Percentiles rank a stretch among this genome's conserved stretches.
Conservation (phyloP, 163 green algal genomes). For the Chloromonas sp. region DNA sequence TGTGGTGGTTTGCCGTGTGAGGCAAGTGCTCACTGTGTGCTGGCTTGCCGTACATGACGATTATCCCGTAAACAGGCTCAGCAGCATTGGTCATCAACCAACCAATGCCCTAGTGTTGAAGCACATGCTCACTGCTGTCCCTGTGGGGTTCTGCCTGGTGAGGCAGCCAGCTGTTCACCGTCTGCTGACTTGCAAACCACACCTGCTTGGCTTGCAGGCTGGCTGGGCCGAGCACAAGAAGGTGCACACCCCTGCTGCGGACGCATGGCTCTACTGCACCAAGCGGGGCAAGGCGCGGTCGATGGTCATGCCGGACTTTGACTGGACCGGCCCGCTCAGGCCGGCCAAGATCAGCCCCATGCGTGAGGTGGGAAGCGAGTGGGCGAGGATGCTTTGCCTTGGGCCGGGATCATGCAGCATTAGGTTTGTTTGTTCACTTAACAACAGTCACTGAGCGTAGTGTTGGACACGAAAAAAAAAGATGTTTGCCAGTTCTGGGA, state of each 20-base stretch:
- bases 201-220: conserved; percentile 26
- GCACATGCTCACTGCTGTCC: no score
- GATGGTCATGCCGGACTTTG: conserved; percentile 59
- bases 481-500: neutral
- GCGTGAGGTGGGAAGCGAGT: conserved; percentile 35
- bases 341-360: conserved; percentile 57
- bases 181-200: no score
- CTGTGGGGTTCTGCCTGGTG: no score
- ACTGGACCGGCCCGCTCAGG: conserved; percentile 75
- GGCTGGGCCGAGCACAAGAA: conserved; percentile 83
- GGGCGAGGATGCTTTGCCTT: neutral
- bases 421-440: neutral
- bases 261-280: conserved; percentile 65
- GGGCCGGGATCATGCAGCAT: neutral
- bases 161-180: no score
- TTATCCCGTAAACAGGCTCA: no score
- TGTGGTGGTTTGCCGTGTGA: no score
- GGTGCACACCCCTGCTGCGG: conserved; percentile 52
- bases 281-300: conserved; percentile 53
- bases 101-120: no score
- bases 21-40: no score
- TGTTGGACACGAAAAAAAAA: neutral
- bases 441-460: no score
- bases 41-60: no score
- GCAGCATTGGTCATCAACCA: no score